These are phyloP conservation scores for Jasminum sambac DNA, from an alignment of 257 asterid species.

Conservation along the genomic window DNA sequence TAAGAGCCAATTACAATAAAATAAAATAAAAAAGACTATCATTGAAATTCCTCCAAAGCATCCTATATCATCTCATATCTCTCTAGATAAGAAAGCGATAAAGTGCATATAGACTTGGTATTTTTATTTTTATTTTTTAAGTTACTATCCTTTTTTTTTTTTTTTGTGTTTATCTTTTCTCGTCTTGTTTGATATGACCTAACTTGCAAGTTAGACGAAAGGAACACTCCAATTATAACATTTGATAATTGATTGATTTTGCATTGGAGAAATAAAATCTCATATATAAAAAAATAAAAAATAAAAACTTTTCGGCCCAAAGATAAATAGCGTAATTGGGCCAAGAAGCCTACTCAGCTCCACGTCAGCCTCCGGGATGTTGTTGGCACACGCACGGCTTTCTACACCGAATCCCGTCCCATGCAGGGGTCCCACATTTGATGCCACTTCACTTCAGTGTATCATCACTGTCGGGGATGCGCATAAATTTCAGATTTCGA, in stretches of 20 bases:
- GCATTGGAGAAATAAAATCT: too few species aligned
- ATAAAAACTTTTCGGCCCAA: background rate
- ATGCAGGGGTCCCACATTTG: background rate
- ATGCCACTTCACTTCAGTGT: background rate
- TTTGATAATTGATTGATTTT: background rate
- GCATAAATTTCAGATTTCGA: background rate
- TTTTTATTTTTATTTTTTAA: too few species aligned
- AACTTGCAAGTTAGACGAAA: background rate
- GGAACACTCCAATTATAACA: background rate
- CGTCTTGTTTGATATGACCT: background rate
- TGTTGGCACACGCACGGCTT: background rate
- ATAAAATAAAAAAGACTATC: too few species aligned
- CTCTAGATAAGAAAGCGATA: too few species aligned
- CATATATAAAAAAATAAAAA: too few species aligned
- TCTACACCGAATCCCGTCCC: background rate
- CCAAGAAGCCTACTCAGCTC: background rate
- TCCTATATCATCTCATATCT: too few species aligned
- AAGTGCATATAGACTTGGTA: too few species aligned
- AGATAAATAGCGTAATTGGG: background rate
- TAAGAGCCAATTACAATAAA: too few species aligned
- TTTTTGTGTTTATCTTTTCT: too few species aligned
- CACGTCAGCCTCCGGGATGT: background rate
- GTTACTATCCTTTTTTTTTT: too few species aligned
- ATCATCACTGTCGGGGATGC: slow-evolving; percentile 4
- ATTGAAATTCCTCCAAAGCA: too few species aligned